Base-by-base conservation (phyloP, 768 basidiomycete species). In the Tremella yokohamensis region DNA sequence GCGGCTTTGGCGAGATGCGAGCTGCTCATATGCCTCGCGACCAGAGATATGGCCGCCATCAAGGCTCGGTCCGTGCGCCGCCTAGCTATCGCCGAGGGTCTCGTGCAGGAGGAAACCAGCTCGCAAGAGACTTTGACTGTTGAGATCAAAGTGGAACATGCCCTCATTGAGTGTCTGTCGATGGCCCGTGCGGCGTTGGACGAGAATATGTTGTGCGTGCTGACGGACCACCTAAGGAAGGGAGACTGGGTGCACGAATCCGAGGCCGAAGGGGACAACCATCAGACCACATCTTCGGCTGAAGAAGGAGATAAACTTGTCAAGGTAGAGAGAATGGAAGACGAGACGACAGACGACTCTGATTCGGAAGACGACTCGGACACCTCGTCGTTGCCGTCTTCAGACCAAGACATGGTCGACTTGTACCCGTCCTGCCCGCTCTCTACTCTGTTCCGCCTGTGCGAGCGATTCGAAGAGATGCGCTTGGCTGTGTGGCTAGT, bases 401-500 rank as follows among this genome's bases (percentile, higher is more conserved):
- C 29, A 11, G 29, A 34, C n/a, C n/a, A 45, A 22, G 42, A 22
- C n/a, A 45, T 18, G n/a, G 6, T 45, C n/a, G 42, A 45, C 22
- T 15, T 45, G 6, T 45, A 18, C 42, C 42, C 42, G n/a, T 45
- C 65, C 2, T 68, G 59, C 56, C 65, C 68, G 3, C 54, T 72
- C 11, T 42, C 62, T 19, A 52, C 61, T 6, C 58, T 72, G 19
- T 69, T 72, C 58, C 24, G 65, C 3, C 52, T 72, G 19, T 63
- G 69, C 52, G 70, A 69, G 51, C 47, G 70, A 25, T 72, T 64
- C 60, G 70, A 72, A 44, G 70, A 72, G 45, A 64, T 66, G 44
- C 40, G 68, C 38, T 54, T 72, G 24, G 70, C 70, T 3, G 58
- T 69, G 0, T 72, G 70, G 70, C 44, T 68, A 1, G 44, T 54